These are phyloP conservation scores for Brettanomyces nanus DNA, from an alignment of 805 yeast genomes.

Conservation along the genomic window DNA sequence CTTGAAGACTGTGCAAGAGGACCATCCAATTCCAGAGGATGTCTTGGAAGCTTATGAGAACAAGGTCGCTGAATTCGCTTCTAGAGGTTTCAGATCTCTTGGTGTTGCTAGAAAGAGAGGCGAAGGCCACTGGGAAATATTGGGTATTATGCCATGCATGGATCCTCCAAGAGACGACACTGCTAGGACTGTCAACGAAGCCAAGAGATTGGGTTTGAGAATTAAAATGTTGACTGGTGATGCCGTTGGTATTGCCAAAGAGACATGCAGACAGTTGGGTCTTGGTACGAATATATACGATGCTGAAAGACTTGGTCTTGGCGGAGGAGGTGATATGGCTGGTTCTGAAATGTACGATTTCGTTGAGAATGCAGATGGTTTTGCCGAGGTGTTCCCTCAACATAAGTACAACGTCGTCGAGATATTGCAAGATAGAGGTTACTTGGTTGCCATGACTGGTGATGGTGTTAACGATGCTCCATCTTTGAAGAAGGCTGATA, in stretches of 20 bases:
- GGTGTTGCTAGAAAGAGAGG: constrained; percentile 99
- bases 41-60: constrained; percentile 89
- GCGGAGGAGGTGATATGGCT: constrained; percentile 85
- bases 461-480: constrained; percentile 98
- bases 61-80: constrained; percentile 95
- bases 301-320: constrained; percentile 92
- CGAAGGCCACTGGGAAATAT: constrained; percentile 95
- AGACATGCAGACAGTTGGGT: constrained; percentile 95
- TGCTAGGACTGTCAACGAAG: constrained; percentile 88
- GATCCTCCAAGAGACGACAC: constrained; percentile 99
- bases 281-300: constrained; percentile 92
- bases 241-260: constrained; percentile 97
- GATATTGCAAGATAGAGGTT: constrained; percentile 88
- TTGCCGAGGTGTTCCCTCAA: constrained; percentile 96
- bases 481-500: constrained; percentile 86
- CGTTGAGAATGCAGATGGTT: constrained; percentile 95
- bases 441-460: constrained; percentile 97
- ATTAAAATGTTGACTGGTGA: constrained; percentile 98
- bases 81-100: constrained; percentile 95
- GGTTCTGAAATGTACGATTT: constrained; percentile 95
- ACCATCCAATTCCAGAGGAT: constrained; percentile 91
- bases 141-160: constrained; percentile 97
- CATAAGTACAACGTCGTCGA: constrained; percentile 92
- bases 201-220: constrained; percentile 82
- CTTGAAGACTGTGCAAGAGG: constrained; percentile 91